A percentile compares a stretch with the other conserved stretches of the same genome.
Evolutionary conservation across 2,329 filamentous ascomycete genomes (phyloP).

Genomic region (Karstenula rhodostoma): DNA sequence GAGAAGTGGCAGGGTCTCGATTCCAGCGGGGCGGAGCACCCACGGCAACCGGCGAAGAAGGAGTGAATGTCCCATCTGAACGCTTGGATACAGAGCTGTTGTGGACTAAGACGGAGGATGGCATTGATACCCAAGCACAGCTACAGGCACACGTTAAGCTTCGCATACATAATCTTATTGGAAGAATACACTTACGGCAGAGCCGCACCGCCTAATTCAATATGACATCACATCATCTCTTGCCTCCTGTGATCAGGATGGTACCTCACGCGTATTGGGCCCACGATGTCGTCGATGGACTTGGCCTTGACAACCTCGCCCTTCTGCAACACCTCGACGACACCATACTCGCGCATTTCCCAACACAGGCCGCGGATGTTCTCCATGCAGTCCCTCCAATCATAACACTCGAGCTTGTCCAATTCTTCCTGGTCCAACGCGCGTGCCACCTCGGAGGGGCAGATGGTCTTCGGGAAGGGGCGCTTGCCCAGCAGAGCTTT

Average conservation of each 20-base stretch:
- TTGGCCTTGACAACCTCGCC: conserved; percentile 51
- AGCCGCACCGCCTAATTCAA: neutral
- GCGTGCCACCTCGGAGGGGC: conserved; percentile 61
- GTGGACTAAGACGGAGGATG: neutral
- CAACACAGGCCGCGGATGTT: conserved; percentile 53
- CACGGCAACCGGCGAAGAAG: conserved; percentile 20
- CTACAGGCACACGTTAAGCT: neutral
- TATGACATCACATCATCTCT: conserved; percentile 10
- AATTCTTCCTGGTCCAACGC: conserved; percentile 54
- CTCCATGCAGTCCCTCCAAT: conserved; percentile 60
- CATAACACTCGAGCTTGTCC: conserved; percentile 24
- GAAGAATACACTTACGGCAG: neutral
- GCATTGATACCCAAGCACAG: conserved; percentile 15
- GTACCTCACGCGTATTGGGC: conserved; percentile 57
- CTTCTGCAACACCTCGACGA: conserved; percentile 60
- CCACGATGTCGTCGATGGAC: conserved; percentile 50
- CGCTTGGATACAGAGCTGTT: neutral
- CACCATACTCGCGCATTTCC: conserved; percentile 50
- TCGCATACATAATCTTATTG: neutral
- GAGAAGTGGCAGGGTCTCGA: conserved; percentile 51
- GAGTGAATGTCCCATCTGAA: neutral
- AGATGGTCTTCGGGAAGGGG: conserved; percentile 59
- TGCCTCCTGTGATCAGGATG: conserved; percentile 11
- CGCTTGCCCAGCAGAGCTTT: conserved; percentile 38
- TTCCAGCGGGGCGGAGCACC: conserved; percentile 44